Conservation (phyloP, 768 basidiomycete species). For the Mycena sanguinolenta region DNA sequence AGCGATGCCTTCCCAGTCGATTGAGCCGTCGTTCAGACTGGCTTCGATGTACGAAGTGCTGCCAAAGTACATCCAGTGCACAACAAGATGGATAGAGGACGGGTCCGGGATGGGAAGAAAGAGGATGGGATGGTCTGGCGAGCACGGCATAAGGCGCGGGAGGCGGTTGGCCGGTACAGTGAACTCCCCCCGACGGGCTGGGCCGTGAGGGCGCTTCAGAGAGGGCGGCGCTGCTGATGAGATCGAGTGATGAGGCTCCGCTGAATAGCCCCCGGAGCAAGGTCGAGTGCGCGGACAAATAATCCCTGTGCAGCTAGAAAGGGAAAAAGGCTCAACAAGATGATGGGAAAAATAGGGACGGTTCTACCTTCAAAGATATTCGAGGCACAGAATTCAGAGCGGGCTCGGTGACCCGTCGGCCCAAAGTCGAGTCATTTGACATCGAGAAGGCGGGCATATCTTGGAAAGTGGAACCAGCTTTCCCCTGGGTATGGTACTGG, state of each 20-base stretch:
- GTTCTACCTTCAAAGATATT: slow-evolving; percentile 72
- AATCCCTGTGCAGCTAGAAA: slow-evolving; percentile 81
- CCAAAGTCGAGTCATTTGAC: slow-evolving; percentile 53
- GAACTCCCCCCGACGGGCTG: slow-evolving; percentile 46
- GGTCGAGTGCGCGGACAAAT: slow-evolving; percentile 84
- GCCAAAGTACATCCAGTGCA: slow-evolving; percentile 90
- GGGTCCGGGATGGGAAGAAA: slow-evolving; percentile 84
- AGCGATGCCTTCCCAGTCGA: slow-evolving; percentile 91
- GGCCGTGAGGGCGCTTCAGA: slow-evolving; percentile 40
- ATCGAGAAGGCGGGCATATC: slow-evolving; percentile 45
- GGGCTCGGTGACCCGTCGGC: slow-evolving; percentile 67
- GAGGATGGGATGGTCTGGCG: slow-evolving; percentile 75
- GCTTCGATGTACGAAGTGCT: slow-evolving; percentile 73
- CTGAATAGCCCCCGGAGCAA: slow-evolving; percentile 80
- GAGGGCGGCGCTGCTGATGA: slow-evolving; percentile 57
- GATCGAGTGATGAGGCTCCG: slow-evolving; percentile 72
- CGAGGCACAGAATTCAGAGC: slow-evolving; percentile 62
- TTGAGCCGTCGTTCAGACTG: slow-evolving; percentile 72
- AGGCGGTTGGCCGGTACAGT: slow-evolving; percentile 64
- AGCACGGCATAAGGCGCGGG: slow-evolving; percentile 79
- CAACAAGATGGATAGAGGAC: slow-evolving; percentile 75
- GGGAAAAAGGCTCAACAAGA: not conserved
- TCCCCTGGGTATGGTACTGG: slow-evolving; percentile 60
- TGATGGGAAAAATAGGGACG: not conserved
- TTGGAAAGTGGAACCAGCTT: slow-evolving; percentile 47